Conservation (phyloP, 2,329 filamentous ascomycete species). For the Aspergillus arachidicola region DNA sequence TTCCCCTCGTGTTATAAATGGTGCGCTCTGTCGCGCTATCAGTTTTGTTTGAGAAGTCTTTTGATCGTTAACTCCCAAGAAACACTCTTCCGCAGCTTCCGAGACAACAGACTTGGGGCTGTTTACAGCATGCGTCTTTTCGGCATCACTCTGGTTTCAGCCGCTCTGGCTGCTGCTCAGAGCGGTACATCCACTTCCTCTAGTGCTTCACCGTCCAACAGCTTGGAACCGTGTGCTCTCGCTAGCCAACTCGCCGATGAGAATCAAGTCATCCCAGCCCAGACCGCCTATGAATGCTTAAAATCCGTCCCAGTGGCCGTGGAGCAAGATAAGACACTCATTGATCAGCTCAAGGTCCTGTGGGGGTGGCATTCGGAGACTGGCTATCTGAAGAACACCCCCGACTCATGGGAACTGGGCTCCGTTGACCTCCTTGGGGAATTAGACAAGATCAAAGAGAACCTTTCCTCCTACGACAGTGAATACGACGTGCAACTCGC, state of each 20-base stretch:
- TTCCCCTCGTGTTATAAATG: background rate
- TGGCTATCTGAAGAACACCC: conserved; percentile 22
- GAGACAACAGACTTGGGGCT: background rate
- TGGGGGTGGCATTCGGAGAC: conserved; percentile 28
- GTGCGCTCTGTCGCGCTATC: background rate
- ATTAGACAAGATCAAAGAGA: conserved; percentile 15
- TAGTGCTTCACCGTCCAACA: background rate
- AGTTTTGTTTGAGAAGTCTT: background rate
- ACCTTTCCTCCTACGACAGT: conserved; percentile 11
- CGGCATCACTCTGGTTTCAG: conserved; percentile 4
- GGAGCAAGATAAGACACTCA: conserved; percentile 21
- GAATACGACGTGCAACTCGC: conserved; percentile 16
- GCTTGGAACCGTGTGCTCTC: conserved; percentile 9
- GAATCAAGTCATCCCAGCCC: conserved; percentile 2
- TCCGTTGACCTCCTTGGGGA: conserved; percentile 13
- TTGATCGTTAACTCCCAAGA: background rate
- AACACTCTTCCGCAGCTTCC: background rate
- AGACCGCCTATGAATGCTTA: conserved; percentile 25
- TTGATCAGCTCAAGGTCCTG: conserved; percentile 24
- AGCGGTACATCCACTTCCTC: background rate
- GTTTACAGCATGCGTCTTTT: conserved; percentile 4
- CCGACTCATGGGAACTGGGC: conserved; percentile 12
- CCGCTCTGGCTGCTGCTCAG: conserved; percentile 7
- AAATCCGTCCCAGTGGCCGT: conserved; percentile 25
- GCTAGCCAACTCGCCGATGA: conserved; percentile 9